A percentile compares a stretch with the other conserved stretches of the same genome.
These are phyloP conservation scores for Zymoseptoria passerinii DNA, from an alignment of 2,329 filamentous ascomycete genomes.

Conservation along the genomic window DNA sequence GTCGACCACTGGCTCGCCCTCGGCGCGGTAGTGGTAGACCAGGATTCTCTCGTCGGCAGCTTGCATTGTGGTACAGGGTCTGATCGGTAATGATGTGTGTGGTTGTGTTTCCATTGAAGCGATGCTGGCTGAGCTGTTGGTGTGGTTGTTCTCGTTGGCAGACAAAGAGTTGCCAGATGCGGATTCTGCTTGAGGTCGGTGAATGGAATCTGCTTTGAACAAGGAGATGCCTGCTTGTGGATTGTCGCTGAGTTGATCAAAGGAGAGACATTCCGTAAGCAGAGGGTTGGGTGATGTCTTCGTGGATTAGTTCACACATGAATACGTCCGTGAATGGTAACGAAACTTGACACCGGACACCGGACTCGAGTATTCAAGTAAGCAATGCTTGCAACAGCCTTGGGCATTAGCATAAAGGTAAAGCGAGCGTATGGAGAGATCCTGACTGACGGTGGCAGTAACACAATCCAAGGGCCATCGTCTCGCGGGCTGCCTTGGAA, in stretches of 20 bases:
- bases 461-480: not conserved
- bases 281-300: not conserved
- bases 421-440: not conserved
- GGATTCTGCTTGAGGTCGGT: not conserved
- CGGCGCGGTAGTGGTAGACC: constrained; percentile 19
- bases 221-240: not conserved
- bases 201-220: not conserved
- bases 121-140: not conserved
- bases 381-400: not conserved
- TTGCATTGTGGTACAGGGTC: not conserved
- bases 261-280: not conserved
- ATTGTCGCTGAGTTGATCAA: not conserved
- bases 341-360: not conserved
- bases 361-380: not conserved
- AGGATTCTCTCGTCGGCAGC: constrained; percentile 13
- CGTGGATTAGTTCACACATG: no score
- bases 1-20: constrained; percentile 8
- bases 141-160: not conserved
- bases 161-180: not conserved
- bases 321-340: not conserved
- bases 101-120: not conserved
- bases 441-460: not conserved
- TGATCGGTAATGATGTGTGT: not conserved
- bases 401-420: not conserved
- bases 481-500: not conserved